Percentiles rank a stretch among this genome's conserved stretches.
Evolutionary conservation across 371 early-diverging fungal genomes (phyloP).

Genomic region (Apophysomyces ossiformis): DNA sequence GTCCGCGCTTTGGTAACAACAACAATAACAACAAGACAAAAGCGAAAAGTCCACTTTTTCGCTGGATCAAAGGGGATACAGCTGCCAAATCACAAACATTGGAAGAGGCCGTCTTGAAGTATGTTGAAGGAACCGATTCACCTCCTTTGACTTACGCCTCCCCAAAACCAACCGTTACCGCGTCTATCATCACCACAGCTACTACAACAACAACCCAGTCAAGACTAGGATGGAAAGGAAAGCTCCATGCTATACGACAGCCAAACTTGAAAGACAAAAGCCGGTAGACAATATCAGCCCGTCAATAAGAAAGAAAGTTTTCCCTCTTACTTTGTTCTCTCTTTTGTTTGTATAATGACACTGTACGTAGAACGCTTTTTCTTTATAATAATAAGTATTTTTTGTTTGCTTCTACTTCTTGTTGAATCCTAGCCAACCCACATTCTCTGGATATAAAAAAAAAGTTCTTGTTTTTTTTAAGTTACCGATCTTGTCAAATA

Average conservation of each 20-base stretch:
- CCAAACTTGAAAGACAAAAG: neutral
- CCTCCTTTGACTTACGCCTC: neutral
- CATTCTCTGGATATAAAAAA: no score
- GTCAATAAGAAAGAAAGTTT: no score
- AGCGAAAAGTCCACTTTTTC: conserved; percentile 2
- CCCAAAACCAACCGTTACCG: no score
- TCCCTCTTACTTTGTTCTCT: no score
- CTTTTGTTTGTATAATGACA: neutral
- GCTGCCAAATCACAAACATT: conserved; percentile 2
- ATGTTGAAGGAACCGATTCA: neutral
- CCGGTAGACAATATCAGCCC: neutral
- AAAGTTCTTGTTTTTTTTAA: no score
- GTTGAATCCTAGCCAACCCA: no score
- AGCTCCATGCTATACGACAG: neutral
- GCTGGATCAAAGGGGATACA: conserved; percentile 5
- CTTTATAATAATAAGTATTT: neutral
- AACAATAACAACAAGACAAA: neutral
- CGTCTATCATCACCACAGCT: no score
- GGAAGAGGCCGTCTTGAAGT: conserved; percentile 2
- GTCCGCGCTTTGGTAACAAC: neutral
- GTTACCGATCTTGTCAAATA: no score
- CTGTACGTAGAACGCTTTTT: neutral
- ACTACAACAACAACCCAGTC: neutral
- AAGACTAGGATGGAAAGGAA: conserved; percentile 5
- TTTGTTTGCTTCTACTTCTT: neutral